A percentile compares a stretch with the other conserved stretches of the same genome.
phyloP scores from a whole-genome alignment of 495 filamentous ascomycete genomes.

The Aspergillus egyptiacus region DNA sequence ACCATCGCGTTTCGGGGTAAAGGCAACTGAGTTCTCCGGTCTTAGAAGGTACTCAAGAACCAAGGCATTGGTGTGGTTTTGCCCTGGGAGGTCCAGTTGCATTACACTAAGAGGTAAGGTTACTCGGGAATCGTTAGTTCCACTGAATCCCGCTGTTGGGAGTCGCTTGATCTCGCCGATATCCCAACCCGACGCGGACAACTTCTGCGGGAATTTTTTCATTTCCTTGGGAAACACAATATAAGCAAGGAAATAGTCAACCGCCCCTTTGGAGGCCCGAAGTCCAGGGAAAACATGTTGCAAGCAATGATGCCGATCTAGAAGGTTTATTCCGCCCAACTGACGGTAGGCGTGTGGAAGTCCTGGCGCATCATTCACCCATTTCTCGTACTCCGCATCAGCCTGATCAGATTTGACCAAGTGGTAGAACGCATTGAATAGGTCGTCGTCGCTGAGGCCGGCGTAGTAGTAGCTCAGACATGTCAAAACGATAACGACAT shows the following conservation, averaged over 20 bases:
- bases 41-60: conserved; percentile 54
- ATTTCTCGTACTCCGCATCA: conserved; percentile 46
- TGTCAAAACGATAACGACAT: conserved; percentile 62
- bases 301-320: conserved; percentile 41
- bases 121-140: conserved; percentile 60
- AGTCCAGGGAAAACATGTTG: conserved; percentile 45
- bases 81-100: conserved; percentile 50
- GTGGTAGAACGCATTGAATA: conserved; percentile 43
- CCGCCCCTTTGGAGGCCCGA: conserved; percentile 41
- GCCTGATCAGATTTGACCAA: conserved; percentile 53
- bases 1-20: conserved; percentile 15
- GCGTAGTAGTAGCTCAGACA: conserved; percentile 64
- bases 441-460: conserved; percentile 50
- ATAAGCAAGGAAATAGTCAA: conserved; percentile 59
- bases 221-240: conserved; percentile 62
- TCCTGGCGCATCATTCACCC: conserved; percentile 29
- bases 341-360: conserved; percentile 32
- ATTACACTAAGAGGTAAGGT: conserved; percentile 51
- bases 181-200: conserved; percentile 69
- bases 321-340: conserved; percentile 53
- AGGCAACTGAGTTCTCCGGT: conserved; percentile 45
- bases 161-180: conserved; percentile 39
- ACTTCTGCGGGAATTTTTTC: conserved; percentile 58
- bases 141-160: conserved; percentile 62
- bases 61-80: conserved; percentile 58